Percentiles rank a stretch among this genome's conserved stretches.
Conservation (phyloP, 768 basidiomycete genomes). For the Mycena kentingensis region DNA sequence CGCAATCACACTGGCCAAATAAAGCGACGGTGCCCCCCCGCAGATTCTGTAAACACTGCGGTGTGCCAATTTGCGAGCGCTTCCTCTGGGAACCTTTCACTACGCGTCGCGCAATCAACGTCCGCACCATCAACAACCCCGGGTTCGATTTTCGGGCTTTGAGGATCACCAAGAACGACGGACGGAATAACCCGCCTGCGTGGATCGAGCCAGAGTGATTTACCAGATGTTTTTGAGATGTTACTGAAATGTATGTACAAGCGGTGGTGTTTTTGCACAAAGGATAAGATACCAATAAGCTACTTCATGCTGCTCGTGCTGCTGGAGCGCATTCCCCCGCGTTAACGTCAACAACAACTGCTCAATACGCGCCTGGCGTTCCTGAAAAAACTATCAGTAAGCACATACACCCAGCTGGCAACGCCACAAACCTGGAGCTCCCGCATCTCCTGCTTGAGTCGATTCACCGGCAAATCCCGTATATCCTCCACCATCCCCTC, state of each 20-base stretch:
- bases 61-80: not conserved
- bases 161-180: not conserved
- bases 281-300: too few species aligned
- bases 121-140: not conserved
- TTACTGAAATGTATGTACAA: too few species aligned
- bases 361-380: slow-evolving; percentile 80
- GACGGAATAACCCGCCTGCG: not conserved
- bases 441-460: slow-evolving; percentile 78
- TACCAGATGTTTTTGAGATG: too few species aligned
- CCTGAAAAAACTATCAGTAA: slow-evolving; percentile 47
- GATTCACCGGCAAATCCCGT: slow-evolving; percentile 61
- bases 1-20: too few species aligned
- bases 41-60: not conserved
- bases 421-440: slow-evolving; percentile 75
- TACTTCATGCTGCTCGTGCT: slow-evolving; percentile 14
- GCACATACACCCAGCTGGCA: too few species aligned
- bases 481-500: slow-evolving; percentile 68
- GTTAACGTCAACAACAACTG: slow-evolving; percentile 69
- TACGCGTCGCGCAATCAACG: not conserved
- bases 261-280: too few species aligned
- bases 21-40: too few species aligned
- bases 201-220: too few species aligned
- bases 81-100: not conserved
- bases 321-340: slow-evolving; percentile 57
- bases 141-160: not conserved